These are phyloP conservation scores for Suhomyces taliae DNA, from an alignment of 1,139 yeast species.

Conservation along the genomic window DNA sequence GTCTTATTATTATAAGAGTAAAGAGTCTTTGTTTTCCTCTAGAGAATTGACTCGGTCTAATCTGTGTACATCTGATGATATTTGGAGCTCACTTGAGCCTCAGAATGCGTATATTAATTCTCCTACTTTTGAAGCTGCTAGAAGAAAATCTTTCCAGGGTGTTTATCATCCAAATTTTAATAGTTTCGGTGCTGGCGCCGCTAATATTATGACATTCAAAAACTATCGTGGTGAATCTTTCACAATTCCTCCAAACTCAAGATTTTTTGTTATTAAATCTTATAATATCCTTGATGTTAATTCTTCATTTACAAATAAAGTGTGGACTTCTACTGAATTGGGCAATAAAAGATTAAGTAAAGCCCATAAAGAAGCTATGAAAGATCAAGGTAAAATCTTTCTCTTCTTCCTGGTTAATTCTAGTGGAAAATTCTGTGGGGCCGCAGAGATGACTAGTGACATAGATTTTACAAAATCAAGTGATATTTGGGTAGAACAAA, in stretches of 20 bases:
- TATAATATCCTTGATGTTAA: slow-evolving; percentile 48
- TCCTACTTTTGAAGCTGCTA: background rate
- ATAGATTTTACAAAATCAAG: slow-evolving; percentile 38
- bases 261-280: slow-evolving; percentile 59
- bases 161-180: too few species aligned
- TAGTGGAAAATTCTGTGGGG: slow-evolving; percentile 61
- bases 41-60: background rate
- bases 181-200: background rate
- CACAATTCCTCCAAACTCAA: slow-evolving; percentile 24
- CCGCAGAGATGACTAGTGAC: slow-evolving; percentile 53
- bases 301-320: slow-evolving; percentile 47
- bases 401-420: slow-evolving; percentile 60
- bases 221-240: slow-evolving; percentile 23
- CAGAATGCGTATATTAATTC: background rate
- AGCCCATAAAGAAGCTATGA: slow-evolving; percentile 26
- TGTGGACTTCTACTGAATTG: slow-evolving; percentile 61
- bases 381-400: slow-evolving; percentile 34
- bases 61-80: background rate
- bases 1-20: background rate
- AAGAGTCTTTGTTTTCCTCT: background rate
- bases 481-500: slow-evolving; percentile 49
- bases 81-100: background rate
- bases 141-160: background rate
- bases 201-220: slow-evolving; percentile 15
- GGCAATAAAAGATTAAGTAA: slow-evolving; percentile 54